Evolutionary conservation across 768 basidiomycete genomes (phyloP).

Genomic region (Candolleomyces efflorescens): DNA sequence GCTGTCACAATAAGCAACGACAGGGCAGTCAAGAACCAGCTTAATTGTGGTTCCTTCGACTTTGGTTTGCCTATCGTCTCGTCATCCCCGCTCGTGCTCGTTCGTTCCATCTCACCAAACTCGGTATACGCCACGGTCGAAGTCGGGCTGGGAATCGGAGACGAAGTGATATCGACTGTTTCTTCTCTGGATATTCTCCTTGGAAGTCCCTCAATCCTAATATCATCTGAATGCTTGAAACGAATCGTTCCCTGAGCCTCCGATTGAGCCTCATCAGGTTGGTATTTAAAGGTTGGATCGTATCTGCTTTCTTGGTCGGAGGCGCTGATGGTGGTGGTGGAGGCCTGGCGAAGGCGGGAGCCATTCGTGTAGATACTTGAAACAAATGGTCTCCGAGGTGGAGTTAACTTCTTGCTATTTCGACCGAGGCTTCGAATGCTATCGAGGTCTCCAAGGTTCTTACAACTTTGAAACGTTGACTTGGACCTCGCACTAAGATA

Average conservation of each 20-base stretch:
- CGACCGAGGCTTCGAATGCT: background rate
- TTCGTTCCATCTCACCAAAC: background rate
- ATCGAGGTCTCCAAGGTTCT: background rate
- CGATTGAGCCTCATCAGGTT: too few species aligned
- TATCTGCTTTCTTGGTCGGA: too few species aligned
- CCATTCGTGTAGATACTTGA: background rate
- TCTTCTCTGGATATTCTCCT: background rate
- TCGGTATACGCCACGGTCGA: background rate
- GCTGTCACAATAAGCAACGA: conserved; percentile 58
- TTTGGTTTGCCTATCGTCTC: conserved; percentile 6
- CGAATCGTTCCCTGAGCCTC: too few species aligned
- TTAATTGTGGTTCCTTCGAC: conserved; percentile 49
- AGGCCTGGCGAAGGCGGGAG: background rate
- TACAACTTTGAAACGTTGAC: background rate
- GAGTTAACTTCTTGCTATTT: background rate
- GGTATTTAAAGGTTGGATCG: too few species aligned
- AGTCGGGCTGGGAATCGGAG: background rate
- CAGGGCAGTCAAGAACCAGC: conserved; percentile 51
- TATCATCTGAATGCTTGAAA: too few species aligned
- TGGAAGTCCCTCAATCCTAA: background rate
- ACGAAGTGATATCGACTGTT: background rate
- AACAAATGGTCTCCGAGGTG: background rate
- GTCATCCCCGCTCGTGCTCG: background rate
- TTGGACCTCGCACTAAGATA: conserved; percentile 16
- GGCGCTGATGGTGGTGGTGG: background rate